These are phyloP conservation scores for Cladobotryum mycophilum DNA, from an alignment of 2,329 filamentous ascomycete genomes.

Conservation along the genomic window DNA sequence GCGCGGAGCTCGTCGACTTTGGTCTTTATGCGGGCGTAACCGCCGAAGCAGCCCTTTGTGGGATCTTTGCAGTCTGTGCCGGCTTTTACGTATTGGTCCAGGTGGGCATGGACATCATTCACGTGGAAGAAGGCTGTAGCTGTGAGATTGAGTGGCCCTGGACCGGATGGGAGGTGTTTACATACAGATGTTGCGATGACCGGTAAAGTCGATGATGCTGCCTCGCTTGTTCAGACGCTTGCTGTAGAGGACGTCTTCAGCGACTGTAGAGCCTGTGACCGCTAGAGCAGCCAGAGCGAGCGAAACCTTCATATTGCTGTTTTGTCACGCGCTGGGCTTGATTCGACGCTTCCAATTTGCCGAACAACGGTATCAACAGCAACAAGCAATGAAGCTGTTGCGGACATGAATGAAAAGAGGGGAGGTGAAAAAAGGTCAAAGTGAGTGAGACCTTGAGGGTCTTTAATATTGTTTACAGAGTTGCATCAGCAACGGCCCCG, in stretches of 20 bases:
- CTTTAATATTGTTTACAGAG: too few relatives aligned
- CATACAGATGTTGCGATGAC: conserved; percentile 48
- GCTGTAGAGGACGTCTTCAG: conserved; percentile 45
- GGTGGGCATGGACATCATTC: conserved; percentile 63
- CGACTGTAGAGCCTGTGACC: conserved; percentile 19
- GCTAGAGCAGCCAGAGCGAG: conserved; percentile 24
- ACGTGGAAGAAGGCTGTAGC: conserved; percentile 57
- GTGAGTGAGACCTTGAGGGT: background rate
- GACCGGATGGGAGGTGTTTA: background rate
- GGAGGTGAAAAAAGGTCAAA: background rate
- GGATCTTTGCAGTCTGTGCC: conserved; percentile 56
- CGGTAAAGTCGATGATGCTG: conserved; percentile 36
- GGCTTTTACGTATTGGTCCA: conserved; percentile 55
- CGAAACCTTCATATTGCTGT: conserved; percentile 4
- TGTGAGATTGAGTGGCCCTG: background rate
- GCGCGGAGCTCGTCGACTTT: conserved; percentile 51
- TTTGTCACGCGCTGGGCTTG: background rate
- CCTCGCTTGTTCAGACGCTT: conserved; percentile 40
- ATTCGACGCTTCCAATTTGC: too few relatives aligned
- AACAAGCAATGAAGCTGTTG: background rate
- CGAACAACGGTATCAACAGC: background rate
- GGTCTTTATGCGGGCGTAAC: conserved; percentile 58
- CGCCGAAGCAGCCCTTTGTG: conserved; percentile 54
- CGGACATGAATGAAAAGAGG: background rate
- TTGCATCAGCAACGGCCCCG: too few relatives aligned